phyloP scores from a whole-genome alignment of 177 flowering plant species.

The Vitis hybrid region DNA sequence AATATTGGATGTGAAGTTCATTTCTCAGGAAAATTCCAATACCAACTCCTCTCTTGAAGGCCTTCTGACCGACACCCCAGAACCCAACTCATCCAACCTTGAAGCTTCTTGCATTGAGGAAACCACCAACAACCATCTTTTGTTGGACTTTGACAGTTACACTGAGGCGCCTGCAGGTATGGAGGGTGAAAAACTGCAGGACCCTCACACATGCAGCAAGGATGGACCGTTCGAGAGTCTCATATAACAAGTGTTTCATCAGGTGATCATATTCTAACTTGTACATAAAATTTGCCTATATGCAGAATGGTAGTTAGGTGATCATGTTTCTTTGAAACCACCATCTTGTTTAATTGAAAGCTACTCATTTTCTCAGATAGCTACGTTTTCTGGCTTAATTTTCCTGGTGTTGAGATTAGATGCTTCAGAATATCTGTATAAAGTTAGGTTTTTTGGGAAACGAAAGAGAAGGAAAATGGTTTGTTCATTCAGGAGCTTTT shows the following conservation, averaged over 20 bases:
- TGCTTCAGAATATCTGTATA: no score
- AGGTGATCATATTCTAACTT: no score
- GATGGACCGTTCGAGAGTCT: slow-evolving; percentile 24
- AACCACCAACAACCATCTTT: slow-evolving; percentile 14
- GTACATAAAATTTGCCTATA: no score
- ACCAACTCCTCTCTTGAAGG: slow-evolving; percentile 40
- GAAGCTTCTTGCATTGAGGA: slow-evolving; percentile 14
- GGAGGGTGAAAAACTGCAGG: slow-evolving; percentile 20
- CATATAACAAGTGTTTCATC: slow-evolving; percentile 14
- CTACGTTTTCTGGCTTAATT: no score
- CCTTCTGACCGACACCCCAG: slow-evolving; percentile 36
- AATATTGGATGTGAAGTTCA: slow-evolving; percentile 64
- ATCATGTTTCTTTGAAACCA: no score
- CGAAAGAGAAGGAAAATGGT: no score
- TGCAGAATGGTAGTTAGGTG: no score
- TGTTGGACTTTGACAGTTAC: slow-evolving; percentile 26
- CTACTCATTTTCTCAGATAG: no score
- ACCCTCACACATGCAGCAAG: slow-evolving; percentile 2
- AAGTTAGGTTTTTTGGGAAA: no score
- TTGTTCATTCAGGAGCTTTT: no score
- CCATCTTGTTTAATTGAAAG: no score
- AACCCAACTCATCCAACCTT: not conserved
- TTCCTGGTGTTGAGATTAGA: no score
- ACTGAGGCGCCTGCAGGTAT: not conserved
- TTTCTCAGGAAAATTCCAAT: slow-evolving; percentile 16